phyloP scores from a whole-genome alignment of 257 asterid genomes.

The Gentiana dahurica region DNA sequence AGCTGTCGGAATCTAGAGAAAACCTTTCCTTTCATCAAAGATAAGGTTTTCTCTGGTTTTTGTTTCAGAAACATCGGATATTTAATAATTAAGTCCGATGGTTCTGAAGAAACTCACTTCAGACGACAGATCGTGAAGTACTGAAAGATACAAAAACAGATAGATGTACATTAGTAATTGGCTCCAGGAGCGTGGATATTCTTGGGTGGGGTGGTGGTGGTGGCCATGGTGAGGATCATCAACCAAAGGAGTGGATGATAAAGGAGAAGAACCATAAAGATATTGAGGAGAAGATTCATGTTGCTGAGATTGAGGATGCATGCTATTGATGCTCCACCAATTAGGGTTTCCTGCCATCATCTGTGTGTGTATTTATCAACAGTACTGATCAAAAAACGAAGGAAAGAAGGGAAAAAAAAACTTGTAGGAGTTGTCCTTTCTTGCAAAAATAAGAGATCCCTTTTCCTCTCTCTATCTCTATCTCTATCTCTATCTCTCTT shows the following conservation, averaged over 20 bases:
- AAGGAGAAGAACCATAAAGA: constrained; percentile 19
- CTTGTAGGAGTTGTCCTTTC: neutral
- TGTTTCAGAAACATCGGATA: no score
- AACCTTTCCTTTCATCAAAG: no score
- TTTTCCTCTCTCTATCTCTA: constrained; percentile 3
- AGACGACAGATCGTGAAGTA: no score
- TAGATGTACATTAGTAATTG: constrained; percentile 39
- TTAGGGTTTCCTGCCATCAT: constrained; percentile 98
- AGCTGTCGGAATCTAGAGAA: no score
- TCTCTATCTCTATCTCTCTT: neutral
- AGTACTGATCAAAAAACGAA: neutral
- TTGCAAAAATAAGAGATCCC: constrained; percentile 1
- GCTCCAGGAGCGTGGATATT: constrained; percentile 67
- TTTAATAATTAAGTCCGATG: no score
- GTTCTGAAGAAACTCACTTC: no score
- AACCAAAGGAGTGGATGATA: constrained; percentile 12
- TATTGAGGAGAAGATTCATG: constrained; percentile 15
- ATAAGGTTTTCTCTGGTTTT: no score
- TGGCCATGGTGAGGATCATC: constrained; percentile 1
- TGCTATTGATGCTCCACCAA: constrained; percentile 60
- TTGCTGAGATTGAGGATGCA: constrained; percentile 27
- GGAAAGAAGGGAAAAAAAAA: no score
- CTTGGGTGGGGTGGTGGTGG: constrained; percentile 13
- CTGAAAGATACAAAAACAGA: no score
- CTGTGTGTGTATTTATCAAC: constrained; percentile 11